Evolutionary conservation across 495 filamentous ascomycete genomes (phyloP).

Genomic region (Aspergillus leporis): DNA sequence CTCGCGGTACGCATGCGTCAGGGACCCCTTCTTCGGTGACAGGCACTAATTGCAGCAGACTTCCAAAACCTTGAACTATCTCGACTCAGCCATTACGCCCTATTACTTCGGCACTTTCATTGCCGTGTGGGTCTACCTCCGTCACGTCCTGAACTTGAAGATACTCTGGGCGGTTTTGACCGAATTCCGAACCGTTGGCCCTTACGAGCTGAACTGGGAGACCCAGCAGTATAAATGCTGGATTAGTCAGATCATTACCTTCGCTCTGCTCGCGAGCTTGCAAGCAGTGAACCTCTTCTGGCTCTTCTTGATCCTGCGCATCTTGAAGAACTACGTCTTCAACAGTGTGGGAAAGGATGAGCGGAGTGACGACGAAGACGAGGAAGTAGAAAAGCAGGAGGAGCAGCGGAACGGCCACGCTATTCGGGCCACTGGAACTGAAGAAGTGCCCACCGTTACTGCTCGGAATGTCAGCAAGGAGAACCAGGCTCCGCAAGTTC

Average conservation of each 20-base stretch:
- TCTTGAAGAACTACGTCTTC: conserved; percentile 61
- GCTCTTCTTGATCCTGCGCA: conserved; percentile 78
- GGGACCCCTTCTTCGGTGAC: neutral
- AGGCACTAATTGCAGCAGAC: conserved; percentile 52
- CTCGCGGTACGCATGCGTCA: conserved; percentile 68
- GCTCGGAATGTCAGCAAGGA: conserved; percentile 32
- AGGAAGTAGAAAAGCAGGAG: conserved; percentile 39
- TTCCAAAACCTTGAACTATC: conserved; percentile 91
- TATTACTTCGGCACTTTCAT: conserved; percentile 89
- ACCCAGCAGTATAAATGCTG: conserved; percentile 80
- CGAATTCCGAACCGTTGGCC: conserved; percentile 85
- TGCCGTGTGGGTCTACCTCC: conserved; percentile 83
- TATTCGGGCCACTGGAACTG: conserved; percentile 31
- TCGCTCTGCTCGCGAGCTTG: conserved; percentile 66
- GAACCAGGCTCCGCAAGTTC: conserved; percentile 38
- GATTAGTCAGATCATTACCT: conserved; percentile 73
- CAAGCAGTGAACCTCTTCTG: conserved; percentile 87
- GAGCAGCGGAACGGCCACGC: conserved; percentile 27
- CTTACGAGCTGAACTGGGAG: conserved; percentile 85
- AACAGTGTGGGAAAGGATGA: conserved; percentile 52
- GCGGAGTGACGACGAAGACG: conserved; percentile 62
- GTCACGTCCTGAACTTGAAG: conserved; percentile 86
- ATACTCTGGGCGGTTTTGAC: conserved; percentile 85
- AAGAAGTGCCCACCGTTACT: conserved; percentile 25
- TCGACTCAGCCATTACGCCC: conserved; percentile 71